Evolutionary conservation across 225 moss, liverwort and hornwort genomes (phyloP).

Genomic region (Antitrichia curtipendula): DNA sequence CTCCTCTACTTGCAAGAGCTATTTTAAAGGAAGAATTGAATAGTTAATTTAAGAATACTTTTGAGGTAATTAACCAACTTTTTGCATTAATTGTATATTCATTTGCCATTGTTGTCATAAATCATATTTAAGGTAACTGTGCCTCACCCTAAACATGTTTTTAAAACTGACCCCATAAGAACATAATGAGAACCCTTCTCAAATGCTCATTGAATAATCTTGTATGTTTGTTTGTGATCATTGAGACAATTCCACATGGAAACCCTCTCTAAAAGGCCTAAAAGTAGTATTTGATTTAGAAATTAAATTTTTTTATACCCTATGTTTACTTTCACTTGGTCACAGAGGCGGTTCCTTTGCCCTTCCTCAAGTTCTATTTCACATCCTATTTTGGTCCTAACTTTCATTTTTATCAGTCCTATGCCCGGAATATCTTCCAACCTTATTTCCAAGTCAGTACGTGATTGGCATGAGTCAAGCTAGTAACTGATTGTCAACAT

Average conservation of each 20-base stretch:
- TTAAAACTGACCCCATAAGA: accelerated
- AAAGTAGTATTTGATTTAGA: neutral
- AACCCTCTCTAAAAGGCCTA: neutral
- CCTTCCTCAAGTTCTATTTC: neutral
- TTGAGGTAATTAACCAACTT: neutral
- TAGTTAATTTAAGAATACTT: neutral
- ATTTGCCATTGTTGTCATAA: neutral
- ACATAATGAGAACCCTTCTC: neutral
- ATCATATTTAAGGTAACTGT: neutral
- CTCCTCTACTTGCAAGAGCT: neutral
- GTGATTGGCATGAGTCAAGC: neutral
- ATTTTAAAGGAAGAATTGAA: too few relatives aligned
- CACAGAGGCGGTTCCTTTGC: accelerated
- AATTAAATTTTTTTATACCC: too few relatives aligned
- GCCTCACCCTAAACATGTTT: neutral
- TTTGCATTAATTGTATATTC: neutral
- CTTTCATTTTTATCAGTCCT: neutral
- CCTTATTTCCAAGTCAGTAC: too few relatives aligned
- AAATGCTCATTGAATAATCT: neutral
- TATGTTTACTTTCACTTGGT: neutral
- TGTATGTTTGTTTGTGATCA: neutral
- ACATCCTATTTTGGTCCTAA: neutral
- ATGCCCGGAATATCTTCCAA: neutral
- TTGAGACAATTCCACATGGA: accelerated
- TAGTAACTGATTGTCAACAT: too few relatives aligned